A percentile compares a stretch with the other conserved stretches of the same genome.
phyloP scores from a whole-genome alignment of 2,329 filamentous ascomycete species.

The Alternaria ethzedia region DNA sequence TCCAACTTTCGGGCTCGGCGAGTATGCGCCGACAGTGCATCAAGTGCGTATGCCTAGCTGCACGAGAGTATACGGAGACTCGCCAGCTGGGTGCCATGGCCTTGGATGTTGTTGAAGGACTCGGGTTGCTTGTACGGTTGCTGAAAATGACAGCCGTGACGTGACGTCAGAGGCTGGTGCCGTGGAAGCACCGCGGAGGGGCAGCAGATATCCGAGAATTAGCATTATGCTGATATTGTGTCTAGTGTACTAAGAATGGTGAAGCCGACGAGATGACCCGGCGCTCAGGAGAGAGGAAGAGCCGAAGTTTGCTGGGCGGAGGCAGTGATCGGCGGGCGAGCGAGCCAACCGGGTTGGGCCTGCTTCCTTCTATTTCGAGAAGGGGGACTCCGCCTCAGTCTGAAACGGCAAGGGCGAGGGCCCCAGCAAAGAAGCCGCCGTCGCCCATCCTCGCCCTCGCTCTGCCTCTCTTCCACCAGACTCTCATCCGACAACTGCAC shows the following conservation, averaged over 20 bases:
- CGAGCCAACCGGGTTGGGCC: conserved; percentile 14
- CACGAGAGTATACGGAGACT: background rate
- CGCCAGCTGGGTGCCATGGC: background rate
- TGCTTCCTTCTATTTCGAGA: conserved; percentile 23
- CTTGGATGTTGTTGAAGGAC: background rate
- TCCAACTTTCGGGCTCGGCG: conserved; percentile 16
- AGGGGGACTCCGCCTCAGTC: conserved; percentile 19
- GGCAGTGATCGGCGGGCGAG: conserved; percentile 6
- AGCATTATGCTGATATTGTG: background rate
- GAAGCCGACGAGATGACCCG: background rate
- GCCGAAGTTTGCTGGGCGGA: conserved; percentile 2
- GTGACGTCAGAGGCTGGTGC: background rate
- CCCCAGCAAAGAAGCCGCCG: conserved; percentile 31
- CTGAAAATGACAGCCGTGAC: background rate
- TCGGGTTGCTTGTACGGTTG: background rate
- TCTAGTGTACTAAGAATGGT: background rate
- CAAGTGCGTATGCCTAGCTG: conserved; percentile 21
- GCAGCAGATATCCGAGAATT: background rate
- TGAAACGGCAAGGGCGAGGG: conserved; percentile 27
- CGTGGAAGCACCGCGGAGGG: background rate
- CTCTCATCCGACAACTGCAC: background rate
- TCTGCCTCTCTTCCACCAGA: conserved; percentile 1
- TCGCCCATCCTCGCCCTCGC: conserved; percentile 12
- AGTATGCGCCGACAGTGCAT: conserved; percentile 12
- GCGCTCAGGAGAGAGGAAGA: conserved; percentile 8